Evolutionary conservation across 495 filamentous ascomycete genomes (phyloP), one percentile per base, ranked within the genome.

Genomic region (Astrocystis sublimbata): DNA sequence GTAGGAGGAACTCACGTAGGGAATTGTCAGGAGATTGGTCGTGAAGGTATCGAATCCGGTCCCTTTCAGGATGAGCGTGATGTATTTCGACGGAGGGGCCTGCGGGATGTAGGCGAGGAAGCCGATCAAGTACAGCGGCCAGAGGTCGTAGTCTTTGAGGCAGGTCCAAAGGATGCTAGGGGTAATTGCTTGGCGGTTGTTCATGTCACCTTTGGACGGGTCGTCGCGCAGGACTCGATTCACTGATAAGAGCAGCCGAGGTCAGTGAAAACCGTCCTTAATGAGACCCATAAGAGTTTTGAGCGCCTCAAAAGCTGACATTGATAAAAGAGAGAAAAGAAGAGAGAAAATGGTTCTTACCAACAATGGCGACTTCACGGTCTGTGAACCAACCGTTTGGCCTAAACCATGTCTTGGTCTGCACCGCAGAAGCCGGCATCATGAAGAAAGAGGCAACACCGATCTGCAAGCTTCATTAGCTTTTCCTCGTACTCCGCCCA

Each of bases 1-100:
- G 23, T 26, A 1, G 4, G 49, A 6, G 10, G 42, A 13, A 47
- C 42, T 31, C 24, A 50, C 70, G 51, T 65, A 75, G 4, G 89
- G 89, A 35, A 92, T 90, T 3, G 83, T 87, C 28, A 92, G 73
- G 30, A 93, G 72, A 63, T 90, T 92, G 4, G 87, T 87, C 6
- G 85, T 72, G 60, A 92, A 88, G 1, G 88, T 86, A 52, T 75
- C 75, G 71, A 90, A 92, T 0, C 86, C 86, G 1, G 89, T 72
- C 0, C 78, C 76, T 54, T 81, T 77, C 23, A 91, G 71, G 10
- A 83, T 80, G 1, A 92, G 77, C 1, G 88, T 91, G 50, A 91
- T 75, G 59, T 92, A 92, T 15, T 64, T 76, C 4, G 72, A 77
- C 6, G 81, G 79, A 0, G 87, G 85, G 0, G 75, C 73, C 23